A percentile compares a stretch with the other conserved stretches of the same genome.
These are phyloP conservation scores for Pythium aristosporum DNA, from an alignment of 352 stramenopile genomes.

Conservation along the genomic window DNA sequence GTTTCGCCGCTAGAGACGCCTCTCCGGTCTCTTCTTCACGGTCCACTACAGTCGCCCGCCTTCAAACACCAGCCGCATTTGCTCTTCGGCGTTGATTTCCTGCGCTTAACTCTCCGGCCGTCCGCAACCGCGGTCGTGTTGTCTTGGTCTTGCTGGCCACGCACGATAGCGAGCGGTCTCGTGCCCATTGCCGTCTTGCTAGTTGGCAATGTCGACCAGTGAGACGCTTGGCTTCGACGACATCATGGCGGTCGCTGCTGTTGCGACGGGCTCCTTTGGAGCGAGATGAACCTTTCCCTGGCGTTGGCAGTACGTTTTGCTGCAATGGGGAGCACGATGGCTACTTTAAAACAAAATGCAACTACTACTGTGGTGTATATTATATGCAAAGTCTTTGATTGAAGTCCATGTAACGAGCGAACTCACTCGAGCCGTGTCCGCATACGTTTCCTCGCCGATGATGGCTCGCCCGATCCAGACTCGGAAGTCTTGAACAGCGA, in stretches of 20 bases:
- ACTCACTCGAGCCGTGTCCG: constrained; percentile 22
- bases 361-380: no score
- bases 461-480: not conserved
- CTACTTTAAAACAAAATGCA: not conserved
- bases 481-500: not conserved
- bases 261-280: not conserved
- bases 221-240: constrained; percentile 25
- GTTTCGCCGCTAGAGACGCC: not conserved
- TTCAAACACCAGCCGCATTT: constrained; percentile 29
- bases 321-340: not conserved
- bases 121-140: not conserved
- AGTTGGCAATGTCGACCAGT: constrained; percentile 38
- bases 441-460: constrained; percentile 20
- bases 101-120: constrained; percentile 33
- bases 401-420: constrained; percentile 16
- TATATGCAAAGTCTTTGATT: constrained; percentile 3
- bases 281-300: not conserved
- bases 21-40: constrained; percentile 8
- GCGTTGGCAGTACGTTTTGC: no score
- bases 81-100: constrained; percentile 50
- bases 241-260: not conserved
- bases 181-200: not conserved
- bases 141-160: constrained; percentile 37
- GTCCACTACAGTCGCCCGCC: constrained; percentile 23
- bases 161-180: constrained; percentile 36